phyloP scores from a whole-genome alignment of 2,329 filamentous ascomycete genomes.

The Coleophoma cylindrospora region DNA sequence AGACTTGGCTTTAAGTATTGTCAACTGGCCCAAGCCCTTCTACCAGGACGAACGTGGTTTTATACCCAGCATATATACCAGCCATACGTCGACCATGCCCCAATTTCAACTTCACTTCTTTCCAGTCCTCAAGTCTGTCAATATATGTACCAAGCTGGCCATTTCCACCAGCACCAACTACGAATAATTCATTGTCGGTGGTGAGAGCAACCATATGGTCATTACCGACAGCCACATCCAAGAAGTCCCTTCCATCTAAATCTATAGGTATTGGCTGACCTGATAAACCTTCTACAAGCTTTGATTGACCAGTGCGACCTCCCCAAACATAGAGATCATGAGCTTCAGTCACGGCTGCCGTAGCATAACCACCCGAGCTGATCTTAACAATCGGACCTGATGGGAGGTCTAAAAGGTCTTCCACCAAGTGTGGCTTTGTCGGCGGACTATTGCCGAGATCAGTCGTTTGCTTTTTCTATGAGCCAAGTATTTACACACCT shows the following conservation, averaged over 20 bases:
- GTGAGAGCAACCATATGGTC: constrained; percentile 54
- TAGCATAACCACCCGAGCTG: constrained; percentile 46
- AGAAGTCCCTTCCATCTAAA: constrained; percentile 43
- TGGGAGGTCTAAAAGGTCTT: constrained; percentile 45
- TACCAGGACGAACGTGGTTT: constrained; percentile 25
- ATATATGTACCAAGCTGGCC: constrained; percentile 50
- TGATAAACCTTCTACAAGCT: constrained; percentile 10
- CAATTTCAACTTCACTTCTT: constrained; percentile 15
- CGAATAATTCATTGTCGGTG: constrained; percentile 43
- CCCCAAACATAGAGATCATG: constrained; percentile 61
- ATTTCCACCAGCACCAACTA: constrained; percentile 50
- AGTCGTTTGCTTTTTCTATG: neutral
- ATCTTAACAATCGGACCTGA: constrained; percentile 48
- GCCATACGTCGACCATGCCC: constrained; percentile 15
- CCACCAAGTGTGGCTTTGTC: constrained; percentile 37
- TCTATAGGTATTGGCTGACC: constrained; percentile 19
- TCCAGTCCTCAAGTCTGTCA: constrained; percentile 15
- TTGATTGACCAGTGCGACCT: constrained; percentile 15
- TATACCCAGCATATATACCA: constrained; percentile 23
- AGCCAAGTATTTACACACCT: constrained; percentile 12
- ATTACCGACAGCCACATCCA: constrained; percentile 53
- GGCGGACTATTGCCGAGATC: constrained; percentile 34
- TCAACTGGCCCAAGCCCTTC: neutral
- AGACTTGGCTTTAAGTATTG: constrained; percentile 8
- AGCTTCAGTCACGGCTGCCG: constrained; percentile 52